Evolutionary conservation across 2,329 filamentous ascomycete species (phyloP).

Genomic region (Cordyceps farinosa): DNA sequence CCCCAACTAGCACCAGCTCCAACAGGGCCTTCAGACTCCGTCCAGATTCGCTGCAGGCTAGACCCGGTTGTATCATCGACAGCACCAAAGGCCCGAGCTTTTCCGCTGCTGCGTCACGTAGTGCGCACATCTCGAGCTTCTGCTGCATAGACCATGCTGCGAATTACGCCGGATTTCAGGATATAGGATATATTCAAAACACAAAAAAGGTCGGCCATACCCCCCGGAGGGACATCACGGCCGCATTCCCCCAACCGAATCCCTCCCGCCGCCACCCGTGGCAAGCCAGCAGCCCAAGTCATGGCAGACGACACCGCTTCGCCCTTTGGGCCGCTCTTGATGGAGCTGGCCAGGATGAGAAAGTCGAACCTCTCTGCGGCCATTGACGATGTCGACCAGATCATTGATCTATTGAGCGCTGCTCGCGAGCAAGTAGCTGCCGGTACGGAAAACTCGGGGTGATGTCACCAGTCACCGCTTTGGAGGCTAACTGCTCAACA

Average conservation of each 20-base stretch:
- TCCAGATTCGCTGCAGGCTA: neutral
- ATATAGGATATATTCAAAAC: neutral
- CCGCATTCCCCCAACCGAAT: neutral
- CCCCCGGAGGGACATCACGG: neutral
- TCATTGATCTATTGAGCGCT: conserved; percentile 71
- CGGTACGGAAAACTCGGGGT: conserved; percentile 43
- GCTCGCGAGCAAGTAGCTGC: conserved; percentile 71
- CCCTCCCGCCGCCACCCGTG: neutral
- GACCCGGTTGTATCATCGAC: neutral
- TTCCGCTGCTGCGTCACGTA: neutral
- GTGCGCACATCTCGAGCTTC: neutral
- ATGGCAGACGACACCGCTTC: conserved; percentile 37
- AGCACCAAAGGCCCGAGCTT: conserved; percentile 1
- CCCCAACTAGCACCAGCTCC: neutral
- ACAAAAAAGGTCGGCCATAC: neutral
- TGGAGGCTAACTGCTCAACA: conserved; percentile 22
- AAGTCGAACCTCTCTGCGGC: conserved; percentile 65
- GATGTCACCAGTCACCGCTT: neutral
- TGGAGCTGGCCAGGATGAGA: conserved; percentile 70
- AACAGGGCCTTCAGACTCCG: neutral
- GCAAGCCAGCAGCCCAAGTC: conserved; percentile 17
- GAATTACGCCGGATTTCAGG: neutral
- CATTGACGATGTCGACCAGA: conserved; percentile 75
- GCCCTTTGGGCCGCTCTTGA: conserved; percentile 57
- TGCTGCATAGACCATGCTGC: conserved; percentile 1